Base-by-base conservation (phyloP, 371 early-diverging fungal genomes). In the Mortierella sp. region DNA sequence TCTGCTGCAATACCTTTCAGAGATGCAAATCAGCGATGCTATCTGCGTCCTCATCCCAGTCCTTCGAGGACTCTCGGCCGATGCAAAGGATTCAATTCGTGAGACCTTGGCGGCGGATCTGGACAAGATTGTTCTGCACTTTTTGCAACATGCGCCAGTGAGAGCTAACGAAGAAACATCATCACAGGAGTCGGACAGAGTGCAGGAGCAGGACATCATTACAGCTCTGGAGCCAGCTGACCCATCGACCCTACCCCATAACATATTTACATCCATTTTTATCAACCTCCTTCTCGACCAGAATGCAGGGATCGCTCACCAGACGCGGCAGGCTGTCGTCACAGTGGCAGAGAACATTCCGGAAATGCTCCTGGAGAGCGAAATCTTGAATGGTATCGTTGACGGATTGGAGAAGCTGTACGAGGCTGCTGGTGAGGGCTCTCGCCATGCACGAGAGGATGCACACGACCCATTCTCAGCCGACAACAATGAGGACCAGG, bases 381-480 rank as follows among this genome's bases (percentile, higher is more conserved):
- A 92, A 59, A 88, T 92, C 51, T 82, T 89, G 64, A 82, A 90
- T 44, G 91, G 91, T 11, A 75, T 92, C 0, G 87, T 91, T 13
- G 76, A 88, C 59, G 91, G 91, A 72, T 21, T 80, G 69, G 72
- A 64, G 69, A 71, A 31, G 3, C 67, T 80, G 14, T 80, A 80
- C 37, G 90, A 74, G 87, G 87, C 77, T 3, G 51, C 48, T 37
- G 64, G 44, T 19, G 43, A 26, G 24, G 73, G 28, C 19, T 44
- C 24, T 21, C 46, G 19, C 21, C 55, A 50, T 31, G 16, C 54
- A 28, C 75, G n/a, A 50, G 53, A 6, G 21, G 51, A 64, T 28
- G 34, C 28, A 5, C 50, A 50, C 28, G 50, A 71, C 34, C 50
- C 50, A 16, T 34, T 46, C 34, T 71, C 53, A 2, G 10, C 51